Conservation (phyloP, 2,329 filamentous ascomycete genomes). For the Aspergillus sp. region DNA sequence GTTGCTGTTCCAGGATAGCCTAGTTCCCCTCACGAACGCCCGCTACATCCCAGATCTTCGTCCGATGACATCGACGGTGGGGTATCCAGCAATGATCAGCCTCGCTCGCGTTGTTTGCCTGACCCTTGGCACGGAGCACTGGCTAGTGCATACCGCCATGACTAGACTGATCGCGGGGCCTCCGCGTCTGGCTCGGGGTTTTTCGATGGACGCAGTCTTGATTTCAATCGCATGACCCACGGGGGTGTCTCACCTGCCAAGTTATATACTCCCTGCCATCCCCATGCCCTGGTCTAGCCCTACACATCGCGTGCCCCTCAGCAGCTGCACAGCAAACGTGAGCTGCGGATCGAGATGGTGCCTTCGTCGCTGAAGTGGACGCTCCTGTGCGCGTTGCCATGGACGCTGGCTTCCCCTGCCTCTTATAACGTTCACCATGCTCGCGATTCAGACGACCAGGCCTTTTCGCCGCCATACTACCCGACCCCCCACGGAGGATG, state of each 20-base stretch:
- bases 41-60: neutral
- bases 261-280: neutral
- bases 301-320: no score
- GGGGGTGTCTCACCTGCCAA: neutral
- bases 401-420: slow-evolving; percentile 4
- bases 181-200: neutral
- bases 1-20: neutral
- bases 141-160: neutral
- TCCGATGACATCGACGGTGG: neutral
- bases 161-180: neutral
- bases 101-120: neutral
- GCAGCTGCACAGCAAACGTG: no score
- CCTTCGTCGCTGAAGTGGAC: neutral
- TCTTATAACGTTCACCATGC: slow-evolving; percentile 7
- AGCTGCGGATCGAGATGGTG: slow-evolving; percentile 5
- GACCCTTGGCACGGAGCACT: neutral
- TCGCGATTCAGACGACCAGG: slow-evolving; percentile 19
- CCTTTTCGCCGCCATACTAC: slow-evolving; percentile 60
- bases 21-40: neutral
- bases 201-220: neutral
- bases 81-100: slow-evolving; percentile 4
- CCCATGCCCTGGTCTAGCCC: no score
- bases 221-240: slow-evolving; percentile 2
- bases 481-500: slow-evolving; percentile 71
- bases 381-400: slow-evolving; percentile 6